Base-by-base conservation (phyloP, 2,329 filamentous ascomycete species). In the Cladobotryum mycophilum region DNA sequence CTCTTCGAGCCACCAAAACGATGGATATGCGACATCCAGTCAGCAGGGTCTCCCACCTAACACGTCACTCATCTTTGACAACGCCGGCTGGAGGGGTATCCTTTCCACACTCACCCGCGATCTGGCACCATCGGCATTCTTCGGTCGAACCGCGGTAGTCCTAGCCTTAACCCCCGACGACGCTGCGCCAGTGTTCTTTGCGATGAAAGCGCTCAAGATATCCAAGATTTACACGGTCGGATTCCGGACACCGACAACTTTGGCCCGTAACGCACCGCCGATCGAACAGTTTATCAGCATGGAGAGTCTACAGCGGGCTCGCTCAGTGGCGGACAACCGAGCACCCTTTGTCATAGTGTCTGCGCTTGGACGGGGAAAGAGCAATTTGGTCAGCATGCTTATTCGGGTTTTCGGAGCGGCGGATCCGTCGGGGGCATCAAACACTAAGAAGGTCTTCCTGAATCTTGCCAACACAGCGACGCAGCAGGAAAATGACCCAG, bases 11-110 rank as follows among this genome's bases (percentile, higher is more conserved):
- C 66, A 70, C 30, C 64, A 62, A 41, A 60, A 54, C 22, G 62
- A 64, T 46, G 55, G 56, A 4, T 38, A 56, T 5, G 58, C 57
- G 2, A 52, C 58, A 3, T 45, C 49, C n/a, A 53, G 56, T 7
- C 64, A 67, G 42, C 56, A 61, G 2, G 70, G 70, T 2, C 59
- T 79, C 3, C 66, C 76, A 2, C 69, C 76, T 11, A 76, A 74
- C 48, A 76, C 76, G 0, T 71, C 72, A 5, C 79, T 92, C 38
- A 72, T 91, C 14, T 86, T 89, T 43, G 88, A 93, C 60, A 95
- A 95, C 58, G 86, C 88, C 11, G 83, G 84, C 13, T 93, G 89
- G 88, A 89, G 89, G 65, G 89, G 88, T 1, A 92, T 95, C 51
- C 76, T 89, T 44, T 86, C 87, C 47, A 90, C 88, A 1, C 73